A percentile compares a stretch with the other conserved stretches of the same genome.
Conservation (phyloP, 176 grass and related monocot genomes). For the Hsuehochloa calcarea region DNA sequence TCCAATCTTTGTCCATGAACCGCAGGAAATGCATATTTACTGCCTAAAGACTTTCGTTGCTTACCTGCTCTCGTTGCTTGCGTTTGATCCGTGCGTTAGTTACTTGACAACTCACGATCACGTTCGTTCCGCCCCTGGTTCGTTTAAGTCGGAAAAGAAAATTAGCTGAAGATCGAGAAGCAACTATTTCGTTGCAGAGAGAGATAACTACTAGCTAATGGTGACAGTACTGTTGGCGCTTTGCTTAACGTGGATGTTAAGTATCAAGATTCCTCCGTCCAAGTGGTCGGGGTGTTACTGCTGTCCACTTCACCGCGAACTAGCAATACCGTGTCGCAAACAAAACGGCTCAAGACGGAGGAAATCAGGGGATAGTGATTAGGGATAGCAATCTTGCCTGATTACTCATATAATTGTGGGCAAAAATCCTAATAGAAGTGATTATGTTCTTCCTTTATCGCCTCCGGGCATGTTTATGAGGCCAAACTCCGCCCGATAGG, state of each 20-base stretch:
- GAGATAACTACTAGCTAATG: background rate
- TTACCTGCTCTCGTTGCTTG: background rate
- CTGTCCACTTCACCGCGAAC: background rate
- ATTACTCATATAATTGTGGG: no score
- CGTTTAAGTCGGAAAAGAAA: background rate
- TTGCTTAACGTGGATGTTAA: conserved; percentile 39
- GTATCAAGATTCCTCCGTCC: conserved; percentile 24
- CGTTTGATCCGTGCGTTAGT: background rate
- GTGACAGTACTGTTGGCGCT: background rate
- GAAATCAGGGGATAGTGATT: background rate
- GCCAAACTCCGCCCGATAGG: no score
- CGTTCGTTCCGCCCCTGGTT: background rate
- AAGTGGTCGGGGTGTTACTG: background rate
- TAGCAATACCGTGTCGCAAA: background rate
- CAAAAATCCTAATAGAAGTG: no score
- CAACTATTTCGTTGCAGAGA: background rate
- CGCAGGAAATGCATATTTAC: background rate
- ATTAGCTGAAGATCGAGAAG: background rate
- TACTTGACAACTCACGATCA: background rate
- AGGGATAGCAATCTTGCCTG: no score
- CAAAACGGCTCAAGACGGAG: background rate
- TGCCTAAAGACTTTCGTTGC: background rate
- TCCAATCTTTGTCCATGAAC: background rate
- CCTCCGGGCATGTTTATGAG: no score
- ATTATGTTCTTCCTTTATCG: no score